Evolutionary conservation across 495 filamentous ascomycete genomes (phyloP).

Genomic region (Penicillium malachiteum): DNA sequence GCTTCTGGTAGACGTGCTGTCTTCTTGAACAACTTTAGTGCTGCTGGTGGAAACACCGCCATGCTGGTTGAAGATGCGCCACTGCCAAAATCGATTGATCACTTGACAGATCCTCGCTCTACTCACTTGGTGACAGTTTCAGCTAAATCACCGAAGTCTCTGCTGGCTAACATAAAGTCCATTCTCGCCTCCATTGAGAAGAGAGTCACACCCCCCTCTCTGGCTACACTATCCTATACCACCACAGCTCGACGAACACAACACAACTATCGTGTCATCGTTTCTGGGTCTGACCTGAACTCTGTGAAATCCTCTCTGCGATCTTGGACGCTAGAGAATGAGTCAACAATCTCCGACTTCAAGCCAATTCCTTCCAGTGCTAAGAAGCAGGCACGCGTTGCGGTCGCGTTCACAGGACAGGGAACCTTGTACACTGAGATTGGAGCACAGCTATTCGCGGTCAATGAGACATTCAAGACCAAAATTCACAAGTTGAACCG

Average conservation of each 20-base stretch:
- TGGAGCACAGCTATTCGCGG: slow-evolving; percentile 19
- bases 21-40: slow-evolving; percentile 41
- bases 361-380: background rate
- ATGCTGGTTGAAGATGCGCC: too few species aligned
- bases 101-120: too few species aligned
- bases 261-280: slow-evolving; percentile 51
- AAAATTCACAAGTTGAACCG: slow-evolving; percentile 30
- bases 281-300: background rate
- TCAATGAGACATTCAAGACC: slow-evolving; percentile 15
- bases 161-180: too few species aligned
- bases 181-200: slow-evolving; percentile 10
- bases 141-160: too few species aligned
- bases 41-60: slow-evolving; percentile 30
- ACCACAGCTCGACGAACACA: slow-evolving; percentile 70
- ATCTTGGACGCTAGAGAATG: too few species aligned
- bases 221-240: slow-evolving; percentile 47
- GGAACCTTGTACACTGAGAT: slow-evolving; percentile 53
- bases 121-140: too few species aligned
- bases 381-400: background rate
- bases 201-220: slow-evolving; percentile 36
- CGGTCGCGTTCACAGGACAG: slow-evolving; percentile 68
- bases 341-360: too few species aligned
- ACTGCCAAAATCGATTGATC: too few species aligned
- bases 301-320: too few species aligned
- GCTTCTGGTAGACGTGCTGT: background rate